Conservation (phyloP, 2,329 filamentous ascomycete genomes). For the Aspergillus ochraceoroseus region DNA sequence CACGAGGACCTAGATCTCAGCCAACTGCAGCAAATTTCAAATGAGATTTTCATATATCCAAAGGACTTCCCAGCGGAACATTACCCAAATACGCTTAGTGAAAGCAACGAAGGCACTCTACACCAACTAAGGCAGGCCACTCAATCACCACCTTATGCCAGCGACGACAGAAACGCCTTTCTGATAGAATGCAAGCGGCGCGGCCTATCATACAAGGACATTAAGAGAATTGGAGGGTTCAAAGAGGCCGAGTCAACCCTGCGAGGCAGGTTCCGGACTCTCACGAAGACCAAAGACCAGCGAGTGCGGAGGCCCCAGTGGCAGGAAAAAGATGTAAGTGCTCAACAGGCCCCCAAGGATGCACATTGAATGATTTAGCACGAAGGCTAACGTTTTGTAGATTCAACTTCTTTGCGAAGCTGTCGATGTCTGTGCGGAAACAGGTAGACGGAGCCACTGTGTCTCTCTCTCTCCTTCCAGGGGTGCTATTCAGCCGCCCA, state of each 20-base stretch:
- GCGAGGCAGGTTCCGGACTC: constrained; percentile 44
- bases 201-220: constrained; percentile 47
- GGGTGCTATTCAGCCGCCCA: constrained; percentile 29
- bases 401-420: constrained; percentile 40
- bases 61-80: constrained; percentile 4
- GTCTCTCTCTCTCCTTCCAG: constrained; percentile 7
- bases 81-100: neutral
- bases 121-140: constrained; percentile 2
- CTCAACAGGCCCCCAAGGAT: no score
- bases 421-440: constrained; percentile 28
- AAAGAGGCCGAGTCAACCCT: constrained; percentile 48
- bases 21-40: neutral
- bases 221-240: constrained; percentile 43
- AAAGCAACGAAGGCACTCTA: neutral
- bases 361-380: no score
- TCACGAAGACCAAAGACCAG: constrained; percentile 45
- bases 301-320: constrained; percentile 46
- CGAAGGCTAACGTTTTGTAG: constrained; percentile 27
- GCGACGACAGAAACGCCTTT: constrained; percentile 35
- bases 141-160: constrained; percentile 16
- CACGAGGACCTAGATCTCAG: neutral
- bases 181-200: constrained; percentile 40
- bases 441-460: constrained; percentile 9
- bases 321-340: constrained; percentile 43
- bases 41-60: neutral